Conservation (phyloP, 2,329 filamentous ascomycete species). For the Diaporthe ampelina region DNA sequence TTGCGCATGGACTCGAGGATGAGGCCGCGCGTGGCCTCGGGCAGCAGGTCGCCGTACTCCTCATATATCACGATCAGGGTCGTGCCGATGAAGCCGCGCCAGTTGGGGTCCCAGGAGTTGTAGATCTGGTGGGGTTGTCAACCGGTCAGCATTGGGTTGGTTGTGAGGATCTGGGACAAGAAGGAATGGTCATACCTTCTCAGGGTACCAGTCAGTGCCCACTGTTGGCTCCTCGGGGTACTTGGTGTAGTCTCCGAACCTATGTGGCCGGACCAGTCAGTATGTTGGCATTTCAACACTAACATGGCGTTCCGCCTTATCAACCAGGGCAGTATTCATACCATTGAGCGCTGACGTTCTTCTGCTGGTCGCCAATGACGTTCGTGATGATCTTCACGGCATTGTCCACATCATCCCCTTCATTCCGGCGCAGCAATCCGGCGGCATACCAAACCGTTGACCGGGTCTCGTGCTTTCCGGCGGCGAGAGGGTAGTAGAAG, state of each 20-base stretch:
- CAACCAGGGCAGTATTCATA: constrained; percentile 46
- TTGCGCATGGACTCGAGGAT: constrained; percentile 69
- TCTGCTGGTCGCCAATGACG: constrained; percentile 66
- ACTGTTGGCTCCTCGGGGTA: constrained; percentile 71
- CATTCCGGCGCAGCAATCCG: constrained; percentile 69
- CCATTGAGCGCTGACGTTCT: constrained; percentile 67
- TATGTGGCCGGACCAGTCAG: neutral
- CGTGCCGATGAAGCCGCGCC: constrained; percentile 74
- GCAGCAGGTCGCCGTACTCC: constrained; percentile 66
- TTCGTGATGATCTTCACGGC: constrained; percentile 68
- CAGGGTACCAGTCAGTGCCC: constrained; percentile 62
- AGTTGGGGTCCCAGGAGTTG: constrained; percentile 74
- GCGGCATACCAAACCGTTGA: constrained; percentile 71
- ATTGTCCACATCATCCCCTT: constrained; percentile 61
- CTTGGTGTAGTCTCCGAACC: constrained; percentile 66
- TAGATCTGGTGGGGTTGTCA: constrained; percentile 57
- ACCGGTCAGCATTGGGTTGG: neutral
- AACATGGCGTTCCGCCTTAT: too few relatives aligned
- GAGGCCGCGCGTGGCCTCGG: constrained; percentile 47
- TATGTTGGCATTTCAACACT: neutral
- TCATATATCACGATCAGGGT: constrained; percentile 71
- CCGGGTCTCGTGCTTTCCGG: constrained; percentile 70
- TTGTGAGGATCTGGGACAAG: neutral
- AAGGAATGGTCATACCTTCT: constrained; percentile 10
- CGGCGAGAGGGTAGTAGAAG: constrained; percentile 57